Conservation (phyloP, 1,284 basidiomycete species). For the Athelia psychrophila region DNA sequence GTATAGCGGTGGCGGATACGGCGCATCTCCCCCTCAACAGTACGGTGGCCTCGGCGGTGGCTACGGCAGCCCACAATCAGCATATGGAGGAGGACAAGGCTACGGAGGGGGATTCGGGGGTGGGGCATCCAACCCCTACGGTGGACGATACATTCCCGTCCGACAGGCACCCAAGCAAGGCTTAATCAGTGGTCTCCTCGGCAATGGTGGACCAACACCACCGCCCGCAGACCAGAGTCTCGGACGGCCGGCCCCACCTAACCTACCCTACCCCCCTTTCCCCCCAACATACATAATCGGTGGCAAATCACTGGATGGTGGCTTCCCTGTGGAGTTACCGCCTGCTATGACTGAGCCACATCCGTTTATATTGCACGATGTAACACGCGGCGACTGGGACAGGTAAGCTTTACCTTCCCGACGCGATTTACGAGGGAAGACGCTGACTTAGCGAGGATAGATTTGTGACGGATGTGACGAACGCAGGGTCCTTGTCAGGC, state of each 20-base stretch:
- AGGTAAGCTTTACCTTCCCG: slow-evolving; percentile 2
- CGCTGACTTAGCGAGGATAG: neutral
- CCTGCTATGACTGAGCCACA: slow-evolving; percentile 12
- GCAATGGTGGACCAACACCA: neutral
- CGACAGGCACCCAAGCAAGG: neutral
- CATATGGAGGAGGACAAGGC: no score
- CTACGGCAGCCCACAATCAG: no score
- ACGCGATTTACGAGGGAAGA: neutral
- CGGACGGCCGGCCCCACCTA: neutral
- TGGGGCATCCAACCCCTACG: neutral
- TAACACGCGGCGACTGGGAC: slow-evolving; percentile 17
- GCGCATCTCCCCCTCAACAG: no score
- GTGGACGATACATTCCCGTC: neutral
- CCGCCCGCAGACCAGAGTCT: neutral
- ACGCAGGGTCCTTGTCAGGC: neutral
- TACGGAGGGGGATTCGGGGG: no score
- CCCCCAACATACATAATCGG: neutral
- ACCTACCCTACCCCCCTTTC: neutral
- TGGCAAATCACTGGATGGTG: slow-evolving; percentile 9
- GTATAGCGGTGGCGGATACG: no score
- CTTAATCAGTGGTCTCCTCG: neutral
- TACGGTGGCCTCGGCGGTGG: no score
- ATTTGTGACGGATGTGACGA: slow-evolving; percentile 19
- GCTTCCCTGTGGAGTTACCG: slow-evolving; percentile 16
- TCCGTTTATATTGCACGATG: slow-evolving; percentile 19